Base-by-base conservation (phyloP, 1,139 yeast species). In the Hansenula lynferdii region DNA sequence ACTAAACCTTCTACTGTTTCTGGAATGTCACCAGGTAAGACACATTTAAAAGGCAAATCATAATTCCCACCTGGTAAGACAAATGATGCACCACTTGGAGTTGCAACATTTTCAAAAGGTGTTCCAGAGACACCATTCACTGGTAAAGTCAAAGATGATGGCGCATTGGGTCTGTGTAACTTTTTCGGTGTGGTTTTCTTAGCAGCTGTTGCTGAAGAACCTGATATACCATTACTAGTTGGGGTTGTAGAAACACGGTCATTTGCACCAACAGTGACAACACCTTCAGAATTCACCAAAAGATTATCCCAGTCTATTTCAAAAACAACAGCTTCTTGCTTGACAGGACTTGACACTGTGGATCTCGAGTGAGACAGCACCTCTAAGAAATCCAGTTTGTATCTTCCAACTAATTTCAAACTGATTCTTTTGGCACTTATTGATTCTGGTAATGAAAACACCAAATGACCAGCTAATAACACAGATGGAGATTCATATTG, bases 1-100 rank as follows among this genome's bases (percentile, higher is more conserved):
- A 67, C 58, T 41, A 81, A 59, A 0, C 87, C 86, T 57, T 82
- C 90, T 0, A 82, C 72, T 0, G 89, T 77, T 47, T 81, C 90
- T 2, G 82, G 73, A 1, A 77, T 57, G 47, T 75, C 75, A 3
- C 80, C 72, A 0, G 90, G 89, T 11, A 83, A 56, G 15, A 62
- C 60, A 6, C 74, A 65, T 28, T 58, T 61, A 54, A 82, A 83
- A 0, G 90, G 90, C 28, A 83, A 57, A 45, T 75, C 77, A 51
- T 82, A 82, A 52, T 80, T 80, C 0, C 90, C 90, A 41, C 70
- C 67, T 0, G 81, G 81, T 23, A 82, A 61, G n/a, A 70, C 58
- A 50, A 72, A 78, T 11, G 52, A 39, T 0, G 56, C 43, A 1
- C 58, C 62, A 16, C 38, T 40, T 1, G 56, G 56, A 1, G 52